Evolutionary conservation across 371 early-diverging fungal genomes (phyloP).

Genomic region (Syncephalastrum sp.): DNA sequence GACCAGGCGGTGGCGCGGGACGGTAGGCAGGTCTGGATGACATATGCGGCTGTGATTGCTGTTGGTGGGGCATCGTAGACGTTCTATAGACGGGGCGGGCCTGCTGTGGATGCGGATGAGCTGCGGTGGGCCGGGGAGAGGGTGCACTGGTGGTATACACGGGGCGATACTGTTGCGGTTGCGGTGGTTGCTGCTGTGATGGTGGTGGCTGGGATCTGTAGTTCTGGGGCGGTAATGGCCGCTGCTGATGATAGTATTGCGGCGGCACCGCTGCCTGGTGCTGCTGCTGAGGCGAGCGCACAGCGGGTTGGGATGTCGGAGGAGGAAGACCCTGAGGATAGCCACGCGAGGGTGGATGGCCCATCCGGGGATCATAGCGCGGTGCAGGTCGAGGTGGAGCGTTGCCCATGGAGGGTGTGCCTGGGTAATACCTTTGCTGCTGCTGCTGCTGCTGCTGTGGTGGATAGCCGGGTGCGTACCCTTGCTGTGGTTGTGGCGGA

Average conservation of each 20-base stretch:
- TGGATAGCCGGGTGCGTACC: neutral
- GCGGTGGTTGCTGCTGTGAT: slow-evolving; percentile 10
- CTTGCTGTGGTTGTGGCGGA: slow-evolving; percentile 8
- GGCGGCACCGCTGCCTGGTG: slow-evolving; percentile 4
- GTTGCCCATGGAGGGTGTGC: neutral
- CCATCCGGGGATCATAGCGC: slow-evolving; percentile 12
- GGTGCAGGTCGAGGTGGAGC: slow-evolving; percentile 15
- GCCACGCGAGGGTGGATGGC: neutral
- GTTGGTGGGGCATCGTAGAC: slow-evolving; percentile 9
- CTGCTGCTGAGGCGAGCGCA: slow-evolving; percentile 7
- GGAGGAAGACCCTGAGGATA: slow-evolving; percentile 1
- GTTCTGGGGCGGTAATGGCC: neutral
- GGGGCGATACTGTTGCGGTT: slow-evolving; percentile 8
- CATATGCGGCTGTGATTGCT: slow-evolving; percentile 4
- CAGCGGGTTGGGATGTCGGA: neutral
- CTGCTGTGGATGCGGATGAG: slow-evolving; percentile 1
- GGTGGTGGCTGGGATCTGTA: slow-evolving; percentile 10
- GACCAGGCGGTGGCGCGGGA: slow-evolving; percentile 1
- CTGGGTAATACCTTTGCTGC: slow-evolving; percentile 1
- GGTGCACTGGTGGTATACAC: slow-evolving; percentile 9
- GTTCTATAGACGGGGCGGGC: slow-evolving; percentile 16
- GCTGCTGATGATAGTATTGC: slow-evolving; percentile 5
- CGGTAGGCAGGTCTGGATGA: slow-evolving; percentile 3
- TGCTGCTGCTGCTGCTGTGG: slow-evolving; percentile 10
- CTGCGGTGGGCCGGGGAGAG: slow-evolving; percentile 9